Evolutionary conservation across 352 stramenopile species (phyloP).

Genomic region (Pythium insidiosum): DNA sequence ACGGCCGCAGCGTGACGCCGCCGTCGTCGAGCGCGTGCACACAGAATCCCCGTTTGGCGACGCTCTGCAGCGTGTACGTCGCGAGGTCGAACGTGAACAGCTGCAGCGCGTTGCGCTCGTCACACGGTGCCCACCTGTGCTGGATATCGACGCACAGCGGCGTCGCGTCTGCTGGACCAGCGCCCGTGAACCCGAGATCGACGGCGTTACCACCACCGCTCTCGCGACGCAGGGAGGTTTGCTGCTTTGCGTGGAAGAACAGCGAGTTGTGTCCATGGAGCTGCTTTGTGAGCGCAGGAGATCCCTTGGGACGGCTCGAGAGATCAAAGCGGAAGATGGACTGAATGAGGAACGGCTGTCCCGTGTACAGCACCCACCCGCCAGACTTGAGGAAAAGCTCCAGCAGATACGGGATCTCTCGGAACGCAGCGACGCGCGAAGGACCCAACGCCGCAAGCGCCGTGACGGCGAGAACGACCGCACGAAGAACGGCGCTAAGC

Average conservation of each 20-base stretch:
- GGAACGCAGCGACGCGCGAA: too few relatives aligned
- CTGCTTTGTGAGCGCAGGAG: too few relatives aligned
- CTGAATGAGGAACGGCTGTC: conserved; percentile 1
- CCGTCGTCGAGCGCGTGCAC: neutral
- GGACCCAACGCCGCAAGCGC: too few relatives aligned
- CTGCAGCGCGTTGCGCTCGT: neutral
- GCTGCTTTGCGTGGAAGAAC: too few relatives aligned
- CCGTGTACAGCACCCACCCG: neutral
- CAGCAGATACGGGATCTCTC: neutral
- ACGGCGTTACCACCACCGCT: too few relatives aligned
- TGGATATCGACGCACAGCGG: neutral
- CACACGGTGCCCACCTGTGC: neutral
- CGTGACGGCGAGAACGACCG: too few relatives aligned
- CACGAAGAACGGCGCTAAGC: too few relatives aligned
- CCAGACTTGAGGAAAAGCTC: conserved; percentile 2
- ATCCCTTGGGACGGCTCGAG: too few relatives aligned
- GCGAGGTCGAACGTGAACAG: conserved; percentile 2
- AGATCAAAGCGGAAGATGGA: neutral
- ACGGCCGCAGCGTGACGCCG: neutral
- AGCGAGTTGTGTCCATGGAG: too few relatives aligned
- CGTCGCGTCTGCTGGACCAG: too few relatives aligned
- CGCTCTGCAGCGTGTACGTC: conserved; percentile 2
- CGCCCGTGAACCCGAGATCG: too few relatives aligned
- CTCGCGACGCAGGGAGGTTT: too few relatives aligned
- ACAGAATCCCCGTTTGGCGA: neutral